phyloP scores from a whole-genome alignment of 208 protist species.

The Spongospora subterranea region DNA sequence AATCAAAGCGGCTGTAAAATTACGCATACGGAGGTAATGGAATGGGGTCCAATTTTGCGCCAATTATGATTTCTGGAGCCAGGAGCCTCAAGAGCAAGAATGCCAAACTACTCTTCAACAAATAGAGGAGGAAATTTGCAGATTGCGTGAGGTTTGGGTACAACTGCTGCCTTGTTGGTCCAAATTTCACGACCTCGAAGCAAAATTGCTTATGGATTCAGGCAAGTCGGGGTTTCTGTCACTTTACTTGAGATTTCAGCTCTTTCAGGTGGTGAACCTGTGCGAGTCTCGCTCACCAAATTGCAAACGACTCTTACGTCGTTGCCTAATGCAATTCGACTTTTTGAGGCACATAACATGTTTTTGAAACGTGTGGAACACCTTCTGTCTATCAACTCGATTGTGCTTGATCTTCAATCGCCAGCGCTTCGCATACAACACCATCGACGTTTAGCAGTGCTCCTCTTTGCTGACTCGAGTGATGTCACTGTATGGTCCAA shows the following conservation, averaged over 20 bases:
- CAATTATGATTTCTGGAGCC: not conserved
- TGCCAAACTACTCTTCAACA: not conserved
- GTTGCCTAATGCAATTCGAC: constrained; percentile 36
- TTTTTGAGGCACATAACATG: not conserved
- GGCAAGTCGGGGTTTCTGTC: not conserved
- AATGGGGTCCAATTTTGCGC: not conserved
- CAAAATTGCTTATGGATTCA: not conserved
- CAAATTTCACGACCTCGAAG: not conserved
- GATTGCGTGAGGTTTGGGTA: not conserved
- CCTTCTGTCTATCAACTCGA: not conserved
- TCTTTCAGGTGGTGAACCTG: not conserved
- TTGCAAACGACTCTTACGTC: constrained; percentile 1
- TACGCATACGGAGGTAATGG: not conserved
- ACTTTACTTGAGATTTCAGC: not conserved
- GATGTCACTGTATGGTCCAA: constrained; percentile 2
- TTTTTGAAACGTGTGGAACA: constrained; percentile 25
- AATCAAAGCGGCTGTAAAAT: not conserved
- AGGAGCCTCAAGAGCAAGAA: not conserved
- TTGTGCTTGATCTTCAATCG: constrained; percentile 17
- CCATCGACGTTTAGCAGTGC: not conserved
- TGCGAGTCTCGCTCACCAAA: not conserved
- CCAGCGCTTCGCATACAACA: not conserved
- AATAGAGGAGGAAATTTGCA: not conserved
- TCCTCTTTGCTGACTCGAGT: not conserved
- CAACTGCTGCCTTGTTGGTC: not conserved